These are phyloP conservation scores for Silene noctiflora DNA, from an alignment of 179 eudicot species.

Conservation along the genomic window DNA sequence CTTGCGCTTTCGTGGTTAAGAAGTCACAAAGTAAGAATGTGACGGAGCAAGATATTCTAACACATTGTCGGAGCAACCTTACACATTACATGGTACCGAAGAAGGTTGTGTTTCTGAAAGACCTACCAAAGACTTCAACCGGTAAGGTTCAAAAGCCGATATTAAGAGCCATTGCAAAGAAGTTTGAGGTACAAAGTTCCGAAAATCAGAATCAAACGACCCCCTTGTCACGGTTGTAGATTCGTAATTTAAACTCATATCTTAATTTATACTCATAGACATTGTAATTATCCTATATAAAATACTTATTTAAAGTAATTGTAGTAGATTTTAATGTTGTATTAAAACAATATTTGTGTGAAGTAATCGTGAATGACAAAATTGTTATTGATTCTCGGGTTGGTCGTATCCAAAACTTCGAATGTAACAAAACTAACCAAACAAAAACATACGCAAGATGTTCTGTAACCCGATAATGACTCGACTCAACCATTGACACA, in stretches of 20 bases:
- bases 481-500: no score
- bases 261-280: no score
- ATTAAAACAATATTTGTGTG: no score
- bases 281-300: no score
- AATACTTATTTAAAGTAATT: no score
- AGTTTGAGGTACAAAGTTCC: not conserved
- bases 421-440: no score
- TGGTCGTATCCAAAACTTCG: no score
- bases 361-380: no score
- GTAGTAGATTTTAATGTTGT: no score
- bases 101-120: slow-evolving; percentile 10
- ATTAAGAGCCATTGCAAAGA: slow-evolving; percentile 47
- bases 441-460: no score
- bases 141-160: slow-evolving; percentile 46
- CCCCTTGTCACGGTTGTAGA: slow-evolving; percentile 25
- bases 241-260: not conserved
- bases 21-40: not conserved
- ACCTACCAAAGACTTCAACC: slow-evolving; percentile 49
- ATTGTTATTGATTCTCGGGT: no score
- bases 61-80: slow-evolving; percentile 48
- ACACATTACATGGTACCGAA: slow-evolving; percentile 55
- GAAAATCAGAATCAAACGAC: not conserved
- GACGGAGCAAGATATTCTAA: slow-evolving; percentile 42
- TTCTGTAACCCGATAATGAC: no score
- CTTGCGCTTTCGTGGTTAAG: slow-evolving; percentile 59